These are phyloP conservation scores for Hypoxylon sp. DNA, from an alignment of 2,329 filamentous ascomycete genomes.

Conservation along the genomic window DNA sequence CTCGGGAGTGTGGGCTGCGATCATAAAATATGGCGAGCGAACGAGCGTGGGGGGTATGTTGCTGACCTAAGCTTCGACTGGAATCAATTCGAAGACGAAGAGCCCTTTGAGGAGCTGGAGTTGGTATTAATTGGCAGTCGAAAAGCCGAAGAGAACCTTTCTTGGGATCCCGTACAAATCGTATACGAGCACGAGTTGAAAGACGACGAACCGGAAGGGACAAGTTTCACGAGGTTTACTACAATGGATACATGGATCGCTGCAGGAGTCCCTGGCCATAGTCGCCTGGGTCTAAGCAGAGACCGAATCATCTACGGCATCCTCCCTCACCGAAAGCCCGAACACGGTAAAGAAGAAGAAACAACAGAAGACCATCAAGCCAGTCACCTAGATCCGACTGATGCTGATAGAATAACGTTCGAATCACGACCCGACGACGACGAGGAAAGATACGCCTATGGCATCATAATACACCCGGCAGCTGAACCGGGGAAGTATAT, in stretches of 20 bases:
- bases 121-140: constrained; percentile 21
- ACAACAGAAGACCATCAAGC: not conserved
- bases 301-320: not conserved
- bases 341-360: not conserved
- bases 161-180: constrained; percentile 4
- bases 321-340: not conserved
- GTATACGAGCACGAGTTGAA: not conserved
- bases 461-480: constrained; percentile 12
- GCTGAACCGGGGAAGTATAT: constrained; percentile 19
- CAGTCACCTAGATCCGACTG: not conserved
- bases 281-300: not conserved
- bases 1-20: not conserved
- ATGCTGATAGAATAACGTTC: not conserved
- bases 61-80: constrained; percentile 16
- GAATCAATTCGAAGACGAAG: constrained; percentile 1
- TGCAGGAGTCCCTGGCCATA: not conserved
- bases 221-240: not conserved
- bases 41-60: not conserved
- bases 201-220: constrained; percentile 1
- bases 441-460: constrained; percentile 18
- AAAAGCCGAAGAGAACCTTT: constrained; percentile 3
- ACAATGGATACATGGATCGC: not conserved
- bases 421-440: not conserved
- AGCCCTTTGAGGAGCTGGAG: constrained; percentile 9
- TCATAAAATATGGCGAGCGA: not conserved